These are phyloP conservation scores for Populus alba DNA, from an alignment of 345 rosid species.

Conservation along the genomic window DNA sequence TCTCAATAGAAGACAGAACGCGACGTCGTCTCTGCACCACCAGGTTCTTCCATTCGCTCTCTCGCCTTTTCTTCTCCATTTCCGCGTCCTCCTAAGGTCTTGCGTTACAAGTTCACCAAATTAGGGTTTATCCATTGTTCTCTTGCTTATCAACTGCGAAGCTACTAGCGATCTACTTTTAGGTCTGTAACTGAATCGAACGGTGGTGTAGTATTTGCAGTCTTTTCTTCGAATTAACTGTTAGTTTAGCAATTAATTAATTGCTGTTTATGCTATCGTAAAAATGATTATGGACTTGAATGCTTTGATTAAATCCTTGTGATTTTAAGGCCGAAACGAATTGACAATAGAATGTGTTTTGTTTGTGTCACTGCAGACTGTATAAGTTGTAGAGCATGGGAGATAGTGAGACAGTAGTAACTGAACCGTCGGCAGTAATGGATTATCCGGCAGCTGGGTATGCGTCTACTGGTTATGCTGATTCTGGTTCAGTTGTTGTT, in stretches of 20 bases:
- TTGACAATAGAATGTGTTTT: background rate
- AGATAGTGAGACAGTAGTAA: conserved; percentile 57
- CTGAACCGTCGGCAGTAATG: conserved; percentile 42
- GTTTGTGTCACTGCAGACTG: conserved; percentile 33
- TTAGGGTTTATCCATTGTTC: conserved; percentile 14
- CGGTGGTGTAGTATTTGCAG: background rate
- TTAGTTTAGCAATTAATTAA: background rate
- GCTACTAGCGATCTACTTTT: background rate
- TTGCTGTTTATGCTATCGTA: background rate
- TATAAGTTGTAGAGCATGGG: conserved; percentile 43
- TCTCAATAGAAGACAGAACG: background rate
- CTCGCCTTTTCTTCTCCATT: background rate
- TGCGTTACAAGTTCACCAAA: background rate
- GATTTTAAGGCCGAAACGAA: background rate
- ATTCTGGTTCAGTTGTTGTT: conserved; percentile 18
- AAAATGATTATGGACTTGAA: background rate
- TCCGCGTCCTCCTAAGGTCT: background rate
- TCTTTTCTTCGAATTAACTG: background rate
- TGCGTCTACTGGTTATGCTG: conserved; percentile 20
- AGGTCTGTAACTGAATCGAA: background rate
- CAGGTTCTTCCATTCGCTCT: background rate
- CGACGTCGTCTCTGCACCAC: background rate
- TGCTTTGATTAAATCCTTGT: background rate
- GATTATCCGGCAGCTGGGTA: conserved; percentile 36
- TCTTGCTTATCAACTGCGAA: background rate